Percentiles rank a stretch among this genome's conserved stretches.
phyloP scores from a whole-genome alignment of 148 eudicot species.

The Persicaria tinctoria region DNA sequence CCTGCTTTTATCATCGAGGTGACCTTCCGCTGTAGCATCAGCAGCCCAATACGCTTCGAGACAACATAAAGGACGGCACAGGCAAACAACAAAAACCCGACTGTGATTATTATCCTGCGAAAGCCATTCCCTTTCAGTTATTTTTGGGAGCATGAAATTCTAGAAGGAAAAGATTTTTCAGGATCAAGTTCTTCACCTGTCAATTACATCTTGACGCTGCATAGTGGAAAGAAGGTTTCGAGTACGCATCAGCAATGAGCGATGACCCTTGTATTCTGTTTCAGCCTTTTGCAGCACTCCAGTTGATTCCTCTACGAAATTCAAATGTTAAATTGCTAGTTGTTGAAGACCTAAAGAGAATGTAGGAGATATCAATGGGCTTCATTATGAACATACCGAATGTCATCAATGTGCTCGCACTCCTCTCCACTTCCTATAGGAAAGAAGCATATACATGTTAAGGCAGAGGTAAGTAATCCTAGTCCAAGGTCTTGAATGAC shows the following conservation, averaged over 20 bases:
- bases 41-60: slow-evolving; percentile 85
- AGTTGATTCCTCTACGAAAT: slow-evolving; percentile 75
- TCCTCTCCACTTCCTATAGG: slow-evolving; percentile 83
- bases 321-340: background rate
- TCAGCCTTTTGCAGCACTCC: slow-evolving; percentile 82
- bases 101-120: slow-evolving; percentile 52
- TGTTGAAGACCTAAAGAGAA: background rate
- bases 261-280: slow-evolving; percentile 85
- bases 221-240: slow-evolving; percentile 85
- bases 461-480: background rate
- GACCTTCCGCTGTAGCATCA: slow-evolving; percentile 65
- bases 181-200: slow-evolving; percentile 35
- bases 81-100: slow-evolving; percentile 66
- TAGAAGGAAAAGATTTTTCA: background rate
- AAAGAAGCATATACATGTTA: background rate
- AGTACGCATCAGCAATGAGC: slow-evolving; percentile 73
- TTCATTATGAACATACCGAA: slow-evolving; percentile 44
- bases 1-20: slow-evolving; percentile 64
- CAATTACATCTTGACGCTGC: slow-evolving; percentile 92
- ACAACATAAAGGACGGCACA: slow-evolving; percentile 82
- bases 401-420: slow-evolving; percentile 64
- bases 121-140: background rate
- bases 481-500: too few relatives aligned
- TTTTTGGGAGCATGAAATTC: background rate
- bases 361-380: background rate